Evolutionary conservation across 2,329 filamentous ascomycete species (phyloP).

Genomic region (Ophiocordyceps robertsii): DNA sequence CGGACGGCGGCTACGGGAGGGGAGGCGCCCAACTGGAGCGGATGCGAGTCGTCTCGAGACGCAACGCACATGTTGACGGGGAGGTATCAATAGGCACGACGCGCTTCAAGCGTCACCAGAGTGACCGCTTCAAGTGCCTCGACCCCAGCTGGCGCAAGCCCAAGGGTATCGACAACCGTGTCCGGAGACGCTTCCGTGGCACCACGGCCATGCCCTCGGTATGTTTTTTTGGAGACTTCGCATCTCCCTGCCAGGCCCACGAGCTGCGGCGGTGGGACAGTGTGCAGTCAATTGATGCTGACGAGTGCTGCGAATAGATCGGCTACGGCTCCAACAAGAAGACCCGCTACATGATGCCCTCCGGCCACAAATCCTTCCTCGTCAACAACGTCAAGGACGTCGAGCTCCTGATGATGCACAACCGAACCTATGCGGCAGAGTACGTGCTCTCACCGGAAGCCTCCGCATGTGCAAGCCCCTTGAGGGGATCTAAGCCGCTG

Average conservation of each 20-base stretch:
- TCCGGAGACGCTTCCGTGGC: conserved; percentile 94
- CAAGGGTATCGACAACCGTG: conserved; percentile 99
- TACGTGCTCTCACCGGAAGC: conserved; percentile 37
- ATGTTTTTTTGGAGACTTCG: conserved; percentile 33
- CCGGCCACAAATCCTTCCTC: conserved; percentile 98
- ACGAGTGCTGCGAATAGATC: conserved; percentile 46
- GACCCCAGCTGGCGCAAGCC: conserved; percentile 93
- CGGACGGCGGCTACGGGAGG: background rate
- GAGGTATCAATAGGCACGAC: conserved; percentile 54
- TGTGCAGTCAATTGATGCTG: background rate
- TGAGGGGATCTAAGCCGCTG: background rate
- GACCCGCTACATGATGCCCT: conserved; percentile 97
- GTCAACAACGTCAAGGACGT: conserved; percentile 94
- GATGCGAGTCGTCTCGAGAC: too few species aligned
- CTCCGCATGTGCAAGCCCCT: background rate
- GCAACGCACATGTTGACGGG: conserved; percentile 20
- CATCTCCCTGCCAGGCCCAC: too few species aligned
- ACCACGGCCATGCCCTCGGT: conserved; percentile 96
- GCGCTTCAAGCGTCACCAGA: conserved; percentile 95
- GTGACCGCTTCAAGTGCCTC: conserved; percentile 90
- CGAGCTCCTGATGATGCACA: conserved; percentile 99
- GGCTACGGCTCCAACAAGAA: conserved; percentile 99
- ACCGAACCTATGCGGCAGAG: conserved; percentile 98
- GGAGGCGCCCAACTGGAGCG: background rate
- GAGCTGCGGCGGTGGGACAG: background rate